A percentile compares a stretch with the other conserved stretches of the same genome.
Evolutionary conservation across 1,284 basidiomycete genomes (phyloP).

Genomic region (Ceratobasidium sp.): DNA sequence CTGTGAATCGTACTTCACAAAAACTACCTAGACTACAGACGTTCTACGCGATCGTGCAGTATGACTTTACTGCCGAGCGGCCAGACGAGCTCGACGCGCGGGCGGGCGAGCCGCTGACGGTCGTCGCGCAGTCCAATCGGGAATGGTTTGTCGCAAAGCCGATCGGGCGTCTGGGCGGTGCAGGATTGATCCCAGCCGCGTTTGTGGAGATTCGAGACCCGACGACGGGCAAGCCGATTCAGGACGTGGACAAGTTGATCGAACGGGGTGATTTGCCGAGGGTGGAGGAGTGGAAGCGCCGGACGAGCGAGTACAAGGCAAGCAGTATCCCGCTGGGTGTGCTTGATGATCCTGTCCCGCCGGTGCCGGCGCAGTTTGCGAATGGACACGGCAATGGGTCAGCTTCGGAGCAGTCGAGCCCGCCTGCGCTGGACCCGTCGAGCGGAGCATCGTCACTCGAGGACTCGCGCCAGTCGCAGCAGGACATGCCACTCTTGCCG

Average conservation of each 20-base stretch:
- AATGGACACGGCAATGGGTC: conserved; percentile 49
- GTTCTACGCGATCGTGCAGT: conserved; percentile 93
- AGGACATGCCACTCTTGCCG: conserved; percentile 62
- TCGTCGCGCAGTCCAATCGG: conserved; percentile 89
- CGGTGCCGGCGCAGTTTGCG: conserved; percentile 55
- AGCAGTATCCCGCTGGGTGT: conserved; percentile 94
- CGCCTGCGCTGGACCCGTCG: conserved; percentile 49
- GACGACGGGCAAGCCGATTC: conserved; percentile 76
- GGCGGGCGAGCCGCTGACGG: conserved; percentile 91
- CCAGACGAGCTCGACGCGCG: conserved; percentile 96
- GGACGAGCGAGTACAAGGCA: conserved; percentile 94
- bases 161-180: conserved; percentile 92
- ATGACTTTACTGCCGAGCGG: conserved; percentile 94
- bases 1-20: conserved; percentile 15
- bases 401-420: conserved; percentile 51
- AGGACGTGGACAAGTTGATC: conserved; percentile 76
- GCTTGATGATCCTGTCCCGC: conserved; percentile 68
- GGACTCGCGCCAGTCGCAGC: conserved; percentile 25
- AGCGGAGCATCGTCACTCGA: conserved; percentile 44
- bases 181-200: conserved; percentile 94
- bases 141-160: conserved; percentile 95
- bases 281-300: conserved; percentile 98
- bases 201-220: conserved; percentile 98
- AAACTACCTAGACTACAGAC: conserved; percentile 64
- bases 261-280: conserved; percentile 87